phyloP scores from a whole-genome alignment of 2,329 filamentous ascomycete species.

The Periglandula ipomoeae region DNA sequence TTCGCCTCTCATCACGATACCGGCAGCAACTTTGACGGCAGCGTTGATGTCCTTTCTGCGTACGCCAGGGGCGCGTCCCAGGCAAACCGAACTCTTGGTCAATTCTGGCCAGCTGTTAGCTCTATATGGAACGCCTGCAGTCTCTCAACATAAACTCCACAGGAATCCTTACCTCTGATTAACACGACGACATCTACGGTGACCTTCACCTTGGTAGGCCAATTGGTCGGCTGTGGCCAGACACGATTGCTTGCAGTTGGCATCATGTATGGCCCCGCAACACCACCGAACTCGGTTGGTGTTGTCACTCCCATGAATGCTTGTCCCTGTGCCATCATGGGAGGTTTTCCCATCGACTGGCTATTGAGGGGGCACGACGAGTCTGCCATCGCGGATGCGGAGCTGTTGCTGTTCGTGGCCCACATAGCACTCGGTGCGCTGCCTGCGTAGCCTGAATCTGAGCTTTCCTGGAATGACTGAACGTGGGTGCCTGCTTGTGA shows the following conservation, averaged over 20 bases:
- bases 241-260: slow-evolving; percentile 4
- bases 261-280: slow-evolving; percentile 5
- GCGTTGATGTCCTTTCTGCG: slow-evolving; percentile 28
- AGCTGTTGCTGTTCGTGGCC: slow-evolving; percentile 5
- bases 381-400: neutral
- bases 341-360: neutral
- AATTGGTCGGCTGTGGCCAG: slow-evolving; percentile 11
- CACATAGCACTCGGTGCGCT: neutral
- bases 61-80: slow-evolving; percentile 30
- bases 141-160: neutral
- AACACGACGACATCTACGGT: slow-evolving; percentile 26
- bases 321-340: neutral
- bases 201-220: slow-evolving; percentile 21
- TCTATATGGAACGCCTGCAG: neutral
- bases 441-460: slow-evolving; percentile 4
- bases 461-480: neutral
- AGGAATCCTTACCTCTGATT: slow-evolving; percentile 21
- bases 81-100: slow-evolving; percentile 24
- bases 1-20: no score
- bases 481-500: neutral
- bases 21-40: slow-evolving; percentile 21
- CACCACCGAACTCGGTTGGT: neutral
- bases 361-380: neutral
- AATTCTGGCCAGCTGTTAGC: slow-evolving; percentile 22
- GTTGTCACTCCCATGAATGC: neutral